Percentiles rank a stretch among this genome's conserved stretches.
Conservation (phyloP, 495 filamentous ascomycete genomes). For the Trichocladium uniseriatum region DNA sequence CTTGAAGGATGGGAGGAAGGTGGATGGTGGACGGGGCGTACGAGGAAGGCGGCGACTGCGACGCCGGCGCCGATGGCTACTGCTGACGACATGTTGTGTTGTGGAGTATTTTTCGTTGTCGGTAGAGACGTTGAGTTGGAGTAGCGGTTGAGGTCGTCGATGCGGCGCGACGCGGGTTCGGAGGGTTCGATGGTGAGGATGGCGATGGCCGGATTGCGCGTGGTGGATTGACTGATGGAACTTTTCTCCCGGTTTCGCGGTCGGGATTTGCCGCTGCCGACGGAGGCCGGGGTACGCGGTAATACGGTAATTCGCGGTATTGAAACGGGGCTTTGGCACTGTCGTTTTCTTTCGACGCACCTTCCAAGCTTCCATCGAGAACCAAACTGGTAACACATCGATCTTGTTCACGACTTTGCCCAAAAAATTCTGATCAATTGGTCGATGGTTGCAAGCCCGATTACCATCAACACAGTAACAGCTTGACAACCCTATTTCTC, state of each 20-base stretch:
- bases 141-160: background rate
- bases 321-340: too few relatives aligned
- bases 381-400: too few relatives aligned
- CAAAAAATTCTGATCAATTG: too few relatives aligned
- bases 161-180: background rate
- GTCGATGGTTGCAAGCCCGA: too few relatives aligned
- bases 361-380: too few relatives aligned
- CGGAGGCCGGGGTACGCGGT: background rate
- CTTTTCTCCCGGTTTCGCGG: constrained; percentile 8
- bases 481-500: too few relatives aligned
- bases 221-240: constrained; percentile 6
- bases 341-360: too few relatives aligned
- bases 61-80: constrained; percentile 73
- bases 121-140: too few relatives aligned
- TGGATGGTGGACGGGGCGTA: constrained; percentile 30
- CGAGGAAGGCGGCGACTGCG: constrained; percentile 63
- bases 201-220: constrained; percentile 2
- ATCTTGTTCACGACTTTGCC: too few relatives aligned
- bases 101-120: constrained; percentile 8
- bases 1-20: background rate
- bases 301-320: background rate
- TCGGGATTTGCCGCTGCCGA: constrained; percentile 10
- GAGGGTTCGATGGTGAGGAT: constrained; percentile 1
- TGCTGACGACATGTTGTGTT: constrained; percentile 55
- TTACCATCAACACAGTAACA: too few relatives aligned